Percentiles rank a stretch among this genome's conserved stretches.
These are phyloP conservation scores for Diospyros lotus DNA, from an alignment of 148 eudicot genomes.

Conservation along the genomic window DNA sequence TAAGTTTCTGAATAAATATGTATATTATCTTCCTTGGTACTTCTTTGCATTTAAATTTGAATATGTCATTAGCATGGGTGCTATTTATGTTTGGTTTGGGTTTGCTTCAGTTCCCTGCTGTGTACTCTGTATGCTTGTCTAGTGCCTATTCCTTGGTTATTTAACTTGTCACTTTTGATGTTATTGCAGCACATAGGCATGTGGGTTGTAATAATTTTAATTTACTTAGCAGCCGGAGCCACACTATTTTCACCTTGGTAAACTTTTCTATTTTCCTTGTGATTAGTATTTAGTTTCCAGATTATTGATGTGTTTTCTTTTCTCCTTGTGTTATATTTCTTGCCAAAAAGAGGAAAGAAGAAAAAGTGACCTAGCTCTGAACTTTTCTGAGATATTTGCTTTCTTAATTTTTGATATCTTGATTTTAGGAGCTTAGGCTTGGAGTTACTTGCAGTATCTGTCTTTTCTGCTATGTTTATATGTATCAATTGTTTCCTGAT, in stretches of 20 bases:
- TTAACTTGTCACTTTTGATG: not conserved
- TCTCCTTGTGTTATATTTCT: not conserved
- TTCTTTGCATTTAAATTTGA: not conserved
- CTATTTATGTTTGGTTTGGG: not conserved
- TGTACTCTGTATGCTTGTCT: not conserved
- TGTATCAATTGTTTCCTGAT: too few species aligned
- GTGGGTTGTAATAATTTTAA: slow-evolving; percentile 84
- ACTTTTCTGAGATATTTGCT: not conserved
- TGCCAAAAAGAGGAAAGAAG: too few species aligned
- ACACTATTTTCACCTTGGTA: slow-evolving; percentile 82
- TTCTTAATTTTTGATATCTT: not conserved
- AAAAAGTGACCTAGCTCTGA: not conserved
- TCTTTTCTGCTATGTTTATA: not conserved
- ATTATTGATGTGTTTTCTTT: not conserved
- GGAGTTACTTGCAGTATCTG: not conserved
- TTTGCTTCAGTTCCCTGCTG: too few species aligned
- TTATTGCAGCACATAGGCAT: slow-evolving; percentile 63
- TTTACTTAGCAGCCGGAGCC: slow-evolving; percentile 81
- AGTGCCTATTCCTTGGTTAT: not conserved
- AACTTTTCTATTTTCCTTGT: not conserved
- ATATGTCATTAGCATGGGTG: not conserved
- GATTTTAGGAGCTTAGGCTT: not conserved
- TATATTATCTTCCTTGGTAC: not conserved
- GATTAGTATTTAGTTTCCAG: not conserved
- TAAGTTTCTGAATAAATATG: not conserved